These are phyloP conservation scores for Colletotrichum gigasporum DNA, from an alignment of 2,329 filamentous ascomycete genomes.

Conservation along the genomic window DNA sequence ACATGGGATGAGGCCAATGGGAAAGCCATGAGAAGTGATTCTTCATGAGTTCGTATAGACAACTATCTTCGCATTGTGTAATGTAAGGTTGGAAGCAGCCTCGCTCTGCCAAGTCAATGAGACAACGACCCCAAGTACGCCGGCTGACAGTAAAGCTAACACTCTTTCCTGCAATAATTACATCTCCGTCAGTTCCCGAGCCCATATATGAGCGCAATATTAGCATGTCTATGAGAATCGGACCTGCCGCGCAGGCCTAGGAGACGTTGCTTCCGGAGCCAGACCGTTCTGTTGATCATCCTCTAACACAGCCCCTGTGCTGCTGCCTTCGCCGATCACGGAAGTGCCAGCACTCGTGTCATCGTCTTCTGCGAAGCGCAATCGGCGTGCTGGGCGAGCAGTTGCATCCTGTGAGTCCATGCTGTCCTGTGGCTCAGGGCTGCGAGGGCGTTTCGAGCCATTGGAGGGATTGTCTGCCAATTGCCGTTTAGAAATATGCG, in stretches of 20 bases:
- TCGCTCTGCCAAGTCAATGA: too few relatives aligned
- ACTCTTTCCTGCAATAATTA: neutral
- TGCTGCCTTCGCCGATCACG: neutral
- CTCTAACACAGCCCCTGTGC: neutral
- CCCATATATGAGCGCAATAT: neutral
- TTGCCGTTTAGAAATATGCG: neutral
- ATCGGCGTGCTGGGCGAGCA: slow-evolving; percentile 41
- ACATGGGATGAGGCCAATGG: too few relatives aligned
- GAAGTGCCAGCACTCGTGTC: neutral
- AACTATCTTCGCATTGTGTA: too few relatives aligned
- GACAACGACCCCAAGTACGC: too few relatives aligned
- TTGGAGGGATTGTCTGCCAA: neutral
- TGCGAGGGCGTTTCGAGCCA: slow-evolving; percentile 37
- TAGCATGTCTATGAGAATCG: neutral
- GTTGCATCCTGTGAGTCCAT: slow-evolving; percentile 24
- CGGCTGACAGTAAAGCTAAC: too few relatives aligned
- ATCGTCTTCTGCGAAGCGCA: slow-evolving; percentile 39
- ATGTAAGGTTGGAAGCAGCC: too few relatives aligned
- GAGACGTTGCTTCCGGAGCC: neutral
- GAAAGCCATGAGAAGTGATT: too few relatives aligned
- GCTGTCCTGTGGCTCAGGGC: slow-evolving; percentile 13
- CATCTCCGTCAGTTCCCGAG: too few relatives aligned
- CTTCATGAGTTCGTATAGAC: too few relatives aligned
- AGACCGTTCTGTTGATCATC: neutral
- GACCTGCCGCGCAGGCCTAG: neutral